These are phyloP conservation scores for Halenospora varia DNA, from an alignment of 495 filamentous ascomycete species.

Conservation along the genomic window DNA sequence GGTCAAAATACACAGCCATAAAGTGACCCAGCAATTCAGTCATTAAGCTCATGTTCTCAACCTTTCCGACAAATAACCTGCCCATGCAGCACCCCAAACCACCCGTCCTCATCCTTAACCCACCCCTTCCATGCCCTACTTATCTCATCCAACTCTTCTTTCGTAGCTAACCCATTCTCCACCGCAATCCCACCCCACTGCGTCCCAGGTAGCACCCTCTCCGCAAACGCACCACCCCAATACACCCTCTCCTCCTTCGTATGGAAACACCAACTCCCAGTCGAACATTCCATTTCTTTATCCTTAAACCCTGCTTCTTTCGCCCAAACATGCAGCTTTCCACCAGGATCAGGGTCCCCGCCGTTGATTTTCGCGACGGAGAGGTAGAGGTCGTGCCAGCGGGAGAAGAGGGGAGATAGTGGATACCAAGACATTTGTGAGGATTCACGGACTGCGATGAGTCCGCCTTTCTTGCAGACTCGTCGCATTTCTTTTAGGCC, in stretches of 20 bases:
- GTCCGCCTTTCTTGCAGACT: slow-evolving; percentile 44
- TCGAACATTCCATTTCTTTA: not conserved
- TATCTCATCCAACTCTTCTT: not conserved
- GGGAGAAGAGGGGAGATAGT: not conserved
- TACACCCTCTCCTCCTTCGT: too few species aligned
- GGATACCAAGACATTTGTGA: not conserved
- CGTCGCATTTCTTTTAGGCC: slow-evolving; percentile 46
- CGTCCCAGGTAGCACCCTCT: not conserved
- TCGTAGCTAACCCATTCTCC: not conserved
- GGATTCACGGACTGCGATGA: slow-evolving; percentile 36
- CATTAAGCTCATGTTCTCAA: too few species aligned
- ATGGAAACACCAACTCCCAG: too few species aligned
- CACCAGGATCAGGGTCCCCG: not conserved
- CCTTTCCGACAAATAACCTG: not conserved
- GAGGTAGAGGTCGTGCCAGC: not conserved
- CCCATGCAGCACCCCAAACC: not conserved
- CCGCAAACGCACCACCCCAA: not conserved
- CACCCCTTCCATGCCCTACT: not conserved
- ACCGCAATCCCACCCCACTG: not conserved
- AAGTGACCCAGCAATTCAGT: too few species aligned
- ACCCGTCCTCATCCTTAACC: slow-evolving; percentile 2
- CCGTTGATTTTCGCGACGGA: not conserved
- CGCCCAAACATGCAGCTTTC: slow-evolving; percentile 2
- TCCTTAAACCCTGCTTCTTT: not conserved
- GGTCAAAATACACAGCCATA: too few species aligned